phyloP scores from a whole-genome alignment of 2,329 filamentous ascomycete genomes.

The Colletotrichum paranaense region DNA sequence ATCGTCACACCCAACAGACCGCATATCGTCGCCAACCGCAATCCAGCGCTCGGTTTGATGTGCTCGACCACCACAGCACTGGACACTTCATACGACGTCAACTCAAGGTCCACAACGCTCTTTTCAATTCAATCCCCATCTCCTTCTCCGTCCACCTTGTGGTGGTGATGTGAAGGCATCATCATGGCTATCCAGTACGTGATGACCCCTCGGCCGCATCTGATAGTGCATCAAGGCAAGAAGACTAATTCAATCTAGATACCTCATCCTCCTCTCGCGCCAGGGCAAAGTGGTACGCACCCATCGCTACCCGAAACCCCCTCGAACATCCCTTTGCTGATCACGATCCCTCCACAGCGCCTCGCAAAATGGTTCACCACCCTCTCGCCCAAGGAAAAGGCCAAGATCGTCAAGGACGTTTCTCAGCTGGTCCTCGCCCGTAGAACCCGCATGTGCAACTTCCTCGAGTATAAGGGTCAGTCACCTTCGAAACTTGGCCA shows the following conservation, averaged over 20 bases:
- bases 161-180: conserved; percentile 37
- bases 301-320: background rate
- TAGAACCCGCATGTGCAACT: conserved; percentile 99
- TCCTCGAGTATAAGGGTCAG: conserved; percentile 97
- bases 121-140: conserved; percentile 26
- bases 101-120: conserved; percentile 26
- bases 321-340: background rate
- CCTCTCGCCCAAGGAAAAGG: conserved; percentile 96
- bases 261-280: conserved; percentile 95
- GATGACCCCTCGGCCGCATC: background rate
- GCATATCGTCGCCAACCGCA: conserved; percentile 40
- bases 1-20: conserved; percentile 13
- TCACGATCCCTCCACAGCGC: conserved; percentile 68
- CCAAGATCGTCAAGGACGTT: conserved; percentile 99
- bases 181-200: conserved; percentile 59
- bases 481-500: background rate
- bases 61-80: background rate
- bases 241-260: conserved; percentile 66
- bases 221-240: conserved; percentile 5
- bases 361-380: conserved; percentile 99
- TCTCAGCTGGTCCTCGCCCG: conserved; percentile 96
- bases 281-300: conserved; percentile 97
- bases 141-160: conserved; percentile 22
- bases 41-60: conserved; percentile 23
- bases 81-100: conserved; percentile 9